phyloP scores from a whole-genome alignment of 306 rosid genomes.

The Vigna trinervia region DNA sequence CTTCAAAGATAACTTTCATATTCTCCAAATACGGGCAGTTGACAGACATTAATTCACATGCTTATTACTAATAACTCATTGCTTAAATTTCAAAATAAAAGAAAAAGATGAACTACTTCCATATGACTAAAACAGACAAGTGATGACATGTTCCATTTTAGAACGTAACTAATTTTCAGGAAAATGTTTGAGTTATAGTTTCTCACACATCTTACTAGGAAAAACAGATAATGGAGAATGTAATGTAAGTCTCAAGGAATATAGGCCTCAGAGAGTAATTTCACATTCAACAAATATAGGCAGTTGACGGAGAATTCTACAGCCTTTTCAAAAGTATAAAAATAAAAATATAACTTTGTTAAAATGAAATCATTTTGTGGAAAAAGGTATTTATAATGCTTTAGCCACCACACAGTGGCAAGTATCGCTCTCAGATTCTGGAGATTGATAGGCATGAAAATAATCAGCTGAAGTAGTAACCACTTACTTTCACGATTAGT shows the following conservation, averaged over 20 bases:
- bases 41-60: background rate
- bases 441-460: background rate
- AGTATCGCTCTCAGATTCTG: background rate
- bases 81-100: too few relatives aligned
- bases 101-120: too few relatives aligned
- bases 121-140: too few relatives aligned
- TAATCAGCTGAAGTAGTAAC: slow-evolving; percentile 27
- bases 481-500: slow-evolving; percentile 16
- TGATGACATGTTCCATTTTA: too few relatives aligned
- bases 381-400: slow-evolving; percentile 6
- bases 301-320: background rate
- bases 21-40: slow-evolving; percentile 24
- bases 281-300: slow-evolving; percentile 25
- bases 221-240: slow-evolving; percentile 8
- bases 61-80: too few relatives aligned
- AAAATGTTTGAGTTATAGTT: too few relatives aligned
- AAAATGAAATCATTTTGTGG: background rate
- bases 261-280: background rate
- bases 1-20: slow-evolving; percentile 5
- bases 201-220: background rate
- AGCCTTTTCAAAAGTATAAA: background rate
- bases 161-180: too few relatives aligned
- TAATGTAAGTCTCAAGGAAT: background rate
- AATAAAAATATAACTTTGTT: too few relatives aligned
- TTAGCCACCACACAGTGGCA: slow-evolving; percentile 21